Base-by-base conservation (phyloP, 2,329 filamentous ascomycete genomes). In the Thermoascus crustaceus region DNA sequence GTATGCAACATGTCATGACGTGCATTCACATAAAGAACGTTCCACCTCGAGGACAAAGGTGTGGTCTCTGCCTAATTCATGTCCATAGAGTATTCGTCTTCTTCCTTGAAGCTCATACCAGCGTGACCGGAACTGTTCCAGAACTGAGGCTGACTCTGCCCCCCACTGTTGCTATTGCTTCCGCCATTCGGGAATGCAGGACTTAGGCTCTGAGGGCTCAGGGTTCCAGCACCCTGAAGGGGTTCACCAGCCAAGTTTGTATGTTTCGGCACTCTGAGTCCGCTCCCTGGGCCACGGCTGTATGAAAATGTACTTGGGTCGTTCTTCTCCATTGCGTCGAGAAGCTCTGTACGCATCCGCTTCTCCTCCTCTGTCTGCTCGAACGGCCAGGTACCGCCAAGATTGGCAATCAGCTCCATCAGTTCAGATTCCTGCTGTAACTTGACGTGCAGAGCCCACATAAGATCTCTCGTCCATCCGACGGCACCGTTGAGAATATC, bases 401-500 rank as follows among this genome's bases (percentile, higher is more conserved):
- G 71, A 40, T 80, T 78, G 20, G 72, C 69, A 39, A 94, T 80
- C 34, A 76, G 69, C 51, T 88, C 82, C 50, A 83, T 78, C 32
- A 96, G 74, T 55, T 94, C 83, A 44, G 93, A 82, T 60, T 94
- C 85, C 56, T 89, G 83, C 55, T 91, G 81, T 46, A 94, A 73
- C 65, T 94, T 94, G 54, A 85, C 73, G 55, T 94, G 80, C 40
- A 94, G 69, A 67, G 93, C 82, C 91, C 91, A 96, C 86, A 96
- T 94, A 34, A 98, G 72, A 64, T 98, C 91, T 44, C 89, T 79
- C 42, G 86, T 95, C 91, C 91, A 98, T 63, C 86, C 87, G 35
- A 96, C 91, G 21, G 89, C 85, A 19, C 91, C 89, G 54, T 96
- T 96, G 50, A 98, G 80, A 40, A 98, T 96, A 52, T 98, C 91